These are phyloP conservation scores for Acer negundo DNA, from an alignment of 345 rosid species.

Conservation along the genomic window DNA sequence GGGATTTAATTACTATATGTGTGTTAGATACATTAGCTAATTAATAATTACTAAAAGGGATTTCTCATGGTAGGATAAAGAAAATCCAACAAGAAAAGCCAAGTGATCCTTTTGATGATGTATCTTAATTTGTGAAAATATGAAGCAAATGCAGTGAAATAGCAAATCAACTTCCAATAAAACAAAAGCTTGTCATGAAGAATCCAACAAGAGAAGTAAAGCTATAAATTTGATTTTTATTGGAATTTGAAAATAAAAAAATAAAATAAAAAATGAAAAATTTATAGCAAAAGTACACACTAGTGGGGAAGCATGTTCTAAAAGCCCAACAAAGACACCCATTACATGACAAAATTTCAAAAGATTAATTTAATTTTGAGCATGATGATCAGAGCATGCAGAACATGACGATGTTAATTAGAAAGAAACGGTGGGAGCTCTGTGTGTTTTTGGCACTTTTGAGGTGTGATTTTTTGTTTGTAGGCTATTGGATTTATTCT, in stretches of 20 bases:
- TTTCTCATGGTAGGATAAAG: not conserved
- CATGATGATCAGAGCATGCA: not conserved
- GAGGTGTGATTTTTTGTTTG: conserved; percentile 42
- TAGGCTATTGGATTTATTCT: conserved; percentile 34
- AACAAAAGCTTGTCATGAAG: conserved; percentile 5
- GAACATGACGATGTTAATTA: not conserved
- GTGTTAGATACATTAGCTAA: not conserved
- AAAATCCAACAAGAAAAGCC: not conserved
- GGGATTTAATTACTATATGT: no score
- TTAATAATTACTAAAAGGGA: not conserved
- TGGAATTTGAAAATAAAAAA: not conserved
- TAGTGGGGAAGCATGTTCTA: conserved; percentile 14
- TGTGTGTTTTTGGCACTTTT: conserved; percentile 26
- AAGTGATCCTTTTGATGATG: conserved; percentile 1
- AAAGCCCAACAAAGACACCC: conserved; percentile 28
- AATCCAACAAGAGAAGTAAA: conserved; percentile 35
- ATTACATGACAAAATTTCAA: conserved; percentile 29
- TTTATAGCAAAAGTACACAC: not conserved
- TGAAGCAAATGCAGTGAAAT: not conserved
- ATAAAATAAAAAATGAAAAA: no score
- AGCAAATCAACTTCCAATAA: not conserved
- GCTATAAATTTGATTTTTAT: conserved; percentile 10
- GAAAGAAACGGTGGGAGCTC: not conserved
- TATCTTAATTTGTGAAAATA: not conserved
- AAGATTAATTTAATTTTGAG: conserved; percentile 19